These are phyloP conservation scores for Parastagonospora avenae DNA, from an alignment of 2,329 filamentous ascomycete species.

Conservation along the genomic window DNA sequence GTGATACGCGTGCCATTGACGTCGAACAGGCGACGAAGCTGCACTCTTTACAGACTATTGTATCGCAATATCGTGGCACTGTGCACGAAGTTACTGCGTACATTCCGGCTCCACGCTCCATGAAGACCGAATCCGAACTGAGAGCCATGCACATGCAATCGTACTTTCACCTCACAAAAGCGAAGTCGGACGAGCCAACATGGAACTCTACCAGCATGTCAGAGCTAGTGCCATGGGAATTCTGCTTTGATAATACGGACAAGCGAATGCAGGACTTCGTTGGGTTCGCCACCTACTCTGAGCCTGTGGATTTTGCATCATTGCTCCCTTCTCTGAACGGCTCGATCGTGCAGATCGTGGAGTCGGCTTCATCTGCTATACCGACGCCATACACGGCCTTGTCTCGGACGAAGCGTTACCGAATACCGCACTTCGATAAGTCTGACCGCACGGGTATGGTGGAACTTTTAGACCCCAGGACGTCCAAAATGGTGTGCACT, in stretches of 20 bases:
- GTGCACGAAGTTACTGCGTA: slow-evolving; percentile 63
- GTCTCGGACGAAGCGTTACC: slow-evolving; percentile 54
- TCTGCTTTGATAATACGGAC: slow-evolving; percentile 61
- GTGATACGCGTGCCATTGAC: slow-evolving; percentile 41
- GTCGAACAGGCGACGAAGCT: slow-evolving; percentile 65
- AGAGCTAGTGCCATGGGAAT: slow-evolving; percentile 63
- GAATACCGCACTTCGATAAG: slow-evolving; percentile 65
- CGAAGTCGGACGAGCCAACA: slow-evolving; percentile 20
- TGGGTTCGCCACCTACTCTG: slow-evolving; percentile 72
- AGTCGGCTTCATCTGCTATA: slow-evolving; percentile 57
- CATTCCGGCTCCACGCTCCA: slow-evolving; percentile 45
- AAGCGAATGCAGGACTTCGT: slow-evolving; percentile 56
- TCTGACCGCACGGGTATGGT: slow-evolving; percentile 52
- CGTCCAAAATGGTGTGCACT: slow-evolving; percentile 66
- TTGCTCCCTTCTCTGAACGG: slow-evolving; percentile 72
- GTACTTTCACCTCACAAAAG: slow-evolving; percentile 66
- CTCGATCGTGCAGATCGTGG: slow-evolving; percentile 69
- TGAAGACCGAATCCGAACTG: slow-evolving; percentile 68
- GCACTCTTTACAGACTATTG: slow-evolving; percentile 55
- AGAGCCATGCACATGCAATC: slow-evolving; percentile 79
- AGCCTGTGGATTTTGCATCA: slow-evolving; percentile 63
- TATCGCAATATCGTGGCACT: slow-evolving; percentile 36
- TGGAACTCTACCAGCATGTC: slow-evolving; percentile 65
- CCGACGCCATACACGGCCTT: slow-evolving; percentile 33
- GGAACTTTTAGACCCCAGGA: slow-evolving; percentile 60